phyloP scores from a whole-genome alignment of 202 grass and related monocot species.

The Miscanthus sacchariflorus region DNA sequence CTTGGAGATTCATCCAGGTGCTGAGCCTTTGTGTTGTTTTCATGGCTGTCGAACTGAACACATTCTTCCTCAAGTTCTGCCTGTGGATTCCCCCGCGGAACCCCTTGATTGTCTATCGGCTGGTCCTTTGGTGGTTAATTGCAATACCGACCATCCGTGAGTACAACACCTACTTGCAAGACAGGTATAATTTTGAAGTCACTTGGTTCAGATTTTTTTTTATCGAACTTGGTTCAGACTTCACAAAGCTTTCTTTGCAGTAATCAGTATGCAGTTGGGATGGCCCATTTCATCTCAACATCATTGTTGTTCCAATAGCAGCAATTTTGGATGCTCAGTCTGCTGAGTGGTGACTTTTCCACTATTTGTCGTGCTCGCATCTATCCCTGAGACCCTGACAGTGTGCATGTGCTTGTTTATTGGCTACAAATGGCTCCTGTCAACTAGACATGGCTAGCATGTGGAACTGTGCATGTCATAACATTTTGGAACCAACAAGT shows the following conservation, averaged over 20 bases:
- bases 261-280: conserved; percentile 13
- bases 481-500: conserved; percentile 18
- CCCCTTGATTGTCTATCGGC: conserved; percentile 84
- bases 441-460: conserved; percentile 36
- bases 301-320: conserved; percentile 31
- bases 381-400: conserved; percentile 41
- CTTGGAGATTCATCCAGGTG: conserved; percentile 98
- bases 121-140: conserved; percentile 98
- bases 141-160: conserved; percentile 97
- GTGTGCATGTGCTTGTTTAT: conserved; percentile 35
- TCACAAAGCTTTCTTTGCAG: conserved; percentile 12
- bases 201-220: conserved; percentile 21
- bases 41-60: conserved; percentile 96
- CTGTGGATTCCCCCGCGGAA: conserved; percentile 97
- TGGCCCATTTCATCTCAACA: conserved; percentile 35
- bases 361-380: conserved; percentile 36
- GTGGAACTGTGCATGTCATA: conserved; percentile 37
- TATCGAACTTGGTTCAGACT: conserved; percentile 4
- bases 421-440: conserved; percentile 27
- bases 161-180: conserved; percentile 99
- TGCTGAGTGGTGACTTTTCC: conserved; percentile 18
- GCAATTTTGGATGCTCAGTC: conserved; percentile 36
- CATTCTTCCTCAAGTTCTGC: conserved; percentile 98
- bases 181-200: conserved; percentile 70
- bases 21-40: conserved; percentile 88